A percentile compares a stretch with the other conserved stretches of the same genome.
phyloP scores from a whole-genome alignment of 179 eudicot species.

The Sideroxylon spinosum region DNA sequence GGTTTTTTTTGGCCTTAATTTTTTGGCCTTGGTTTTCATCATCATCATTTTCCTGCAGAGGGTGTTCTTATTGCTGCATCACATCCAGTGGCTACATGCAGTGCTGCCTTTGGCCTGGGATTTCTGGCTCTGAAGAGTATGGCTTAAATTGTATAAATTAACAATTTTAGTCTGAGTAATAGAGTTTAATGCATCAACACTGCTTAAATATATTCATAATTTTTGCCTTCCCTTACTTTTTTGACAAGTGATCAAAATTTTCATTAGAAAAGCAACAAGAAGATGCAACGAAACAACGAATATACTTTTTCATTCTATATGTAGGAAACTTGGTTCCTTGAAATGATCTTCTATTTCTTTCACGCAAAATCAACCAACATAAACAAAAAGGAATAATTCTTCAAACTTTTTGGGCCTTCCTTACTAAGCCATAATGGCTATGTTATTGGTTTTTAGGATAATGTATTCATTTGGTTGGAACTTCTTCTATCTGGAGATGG shows the following conservation, averaged over 20 bases:
- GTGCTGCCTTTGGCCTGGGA: conserved; percentile 46
- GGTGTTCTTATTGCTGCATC: conserved; percentile 46
- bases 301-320: too few relatives aligned
- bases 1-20: conserved; percentile 3
- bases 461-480: background rate
- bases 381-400: background rate
- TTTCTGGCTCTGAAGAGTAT: conserved; percentile 44
- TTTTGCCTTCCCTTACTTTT: too few relatives aligned
- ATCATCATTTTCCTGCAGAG: conserved; percentile 31
- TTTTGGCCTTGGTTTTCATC: background rate
- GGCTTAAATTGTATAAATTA: background rate
- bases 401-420: background rate
- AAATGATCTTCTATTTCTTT: too few relatives aligned
- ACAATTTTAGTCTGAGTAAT: background rate
- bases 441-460: background rate
- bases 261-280: too few relatives aligned
- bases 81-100: conserved; percentile 45
- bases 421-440: background rate
- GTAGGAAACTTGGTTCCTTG: too few relatives aligned
- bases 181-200: background rate
- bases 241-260: too few relatives aligned
- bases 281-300: too few relatives aligned
- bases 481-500: conserved; percentile 4
- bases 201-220: too few relatives aligned
- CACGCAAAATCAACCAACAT: too few relatives aligned